Percentiles rank a stretch among this genome's conserved stretches.
Evolutionary conservation across 352 stramenopile species (phyloP).

Genomic region (Pseudoperonospora humuli): DNA sequence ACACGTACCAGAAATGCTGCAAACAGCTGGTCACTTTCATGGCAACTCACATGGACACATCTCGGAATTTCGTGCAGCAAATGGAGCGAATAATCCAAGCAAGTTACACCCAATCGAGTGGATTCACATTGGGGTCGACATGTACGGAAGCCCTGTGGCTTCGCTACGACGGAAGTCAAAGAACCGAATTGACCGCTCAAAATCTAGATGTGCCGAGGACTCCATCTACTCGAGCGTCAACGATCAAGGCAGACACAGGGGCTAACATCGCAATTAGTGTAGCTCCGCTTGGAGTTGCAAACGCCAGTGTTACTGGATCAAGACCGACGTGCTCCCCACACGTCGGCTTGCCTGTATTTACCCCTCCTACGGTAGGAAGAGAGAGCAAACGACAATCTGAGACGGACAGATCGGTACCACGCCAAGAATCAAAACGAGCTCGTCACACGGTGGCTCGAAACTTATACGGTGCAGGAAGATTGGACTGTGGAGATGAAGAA

Average conservation of each 20-base stretch:
- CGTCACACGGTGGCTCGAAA: slow-evolving; percentile 14
- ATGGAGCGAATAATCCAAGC: slow-evolving; percentile 58
- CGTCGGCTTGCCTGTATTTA: slow-evolving; percentile 10
- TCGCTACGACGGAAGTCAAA: slow-evolving; percentile 1
- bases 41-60: slow-evolving; percentile 42
- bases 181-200: not conserved
- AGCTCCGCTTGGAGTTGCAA: slow-evolving; percentile 6
- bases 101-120: slow-evolving; percentile 35
- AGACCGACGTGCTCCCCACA: slow-evolving; percentile 17
- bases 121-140: slow-evolving; percentile 23
- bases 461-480: slow-evolving; percentile 13
- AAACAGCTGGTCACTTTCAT: slow-evolving; percentile 43
- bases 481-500: slow-evolving; percentile 13
- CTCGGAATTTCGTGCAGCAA: slow-evolving; percentile 37
- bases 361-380: slow-evolving; percentile 10
- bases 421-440: slow-evolving; percentile 11
- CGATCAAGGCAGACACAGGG: not conserved
- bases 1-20: slow-evolving; percentile 42
- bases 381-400: slow-evolving; percentile 16
- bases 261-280: slow-evolving; percentile 1
- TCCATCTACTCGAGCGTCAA: not conserved
- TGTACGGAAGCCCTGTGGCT: slow-evolving; percentile 6
- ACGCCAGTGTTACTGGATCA: not conserved
- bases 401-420: not conserved
- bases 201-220: not conserved